phyloP scores from a whole-genome alignment of 1,139 yeast species.

The Taiozyma onychis region DNA sequence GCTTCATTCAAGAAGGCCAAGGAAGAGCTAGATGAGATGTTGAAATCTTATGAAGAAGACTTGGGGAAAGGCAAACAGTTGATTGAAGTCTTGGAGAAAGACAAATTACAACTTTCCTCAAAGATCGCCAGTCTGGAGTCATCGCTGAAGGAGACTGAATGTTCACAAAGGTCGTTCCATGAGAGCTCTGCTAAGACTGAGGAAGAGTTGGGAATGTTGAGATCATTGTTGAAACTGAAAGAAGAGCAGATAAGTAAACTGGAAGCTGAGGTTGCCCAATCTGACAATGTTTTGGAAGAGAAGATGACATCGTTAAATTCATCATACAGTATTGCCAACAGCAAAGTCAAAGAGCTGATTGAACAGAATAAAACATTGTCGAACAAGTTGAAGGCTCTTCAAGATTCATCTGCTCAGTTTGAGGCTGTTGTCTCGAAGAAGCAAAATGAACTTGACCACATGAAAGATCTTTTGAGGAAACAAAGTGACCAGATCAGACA shows the following conservation, averaged over 20 bases:
- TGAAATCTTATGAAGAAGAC: conserved; percentile 19
- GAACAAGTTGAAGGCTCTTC: conserved; percentile 31
- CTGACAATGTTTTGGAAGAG: conserved; percentile 32
- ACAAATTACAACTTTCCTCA: conserved; percentile 17
- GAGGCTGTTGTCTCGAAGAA: conserved; percentile 32
- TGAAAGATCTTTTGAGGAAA: conserved; percentile 25
- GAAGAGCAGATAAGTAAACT: conserved; percentile 31
- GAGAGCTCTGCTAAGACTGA: conserved; percentile 14
- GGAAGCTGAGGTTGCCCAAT: conserved; percentile 27
- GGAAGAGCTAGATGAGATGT: conserved; percentile 26
- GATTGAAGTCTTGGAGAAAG: conserved; percentile 19
- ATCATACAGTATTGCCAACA: conserved; percentile 31
- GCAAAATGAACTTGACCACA: conserved; percentile 31
- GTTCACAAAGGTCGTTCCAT: conserved; percentile 13
- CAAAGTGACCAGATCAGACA: conserved; percentile 22
- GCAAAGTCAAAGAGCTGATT: conserved; percentile 39
- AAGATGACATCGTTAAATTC: conserved; percentile 31
- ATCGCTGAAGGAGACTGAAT: conserved; percentile 13
- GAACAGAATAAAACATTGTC: conserved; percentile 44
- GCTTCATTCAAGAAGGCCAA: conserved; percentile 32
- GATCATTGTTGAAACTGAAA: conserved; percentile 28
- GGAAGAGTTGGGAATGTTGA: conserved; percentile 28
- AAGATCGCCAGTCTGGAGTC: conserved; percentile 13
- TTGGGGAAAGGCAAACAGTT: conserved; percentile 18
- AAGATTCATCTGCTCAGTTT: conserved; percentile 32